These are phyloP conservation scores for Westerdykella ornata DNA, from an alignment of 2,329 filamentous ascomycete species.

Conservation along the genomic window DNA sequence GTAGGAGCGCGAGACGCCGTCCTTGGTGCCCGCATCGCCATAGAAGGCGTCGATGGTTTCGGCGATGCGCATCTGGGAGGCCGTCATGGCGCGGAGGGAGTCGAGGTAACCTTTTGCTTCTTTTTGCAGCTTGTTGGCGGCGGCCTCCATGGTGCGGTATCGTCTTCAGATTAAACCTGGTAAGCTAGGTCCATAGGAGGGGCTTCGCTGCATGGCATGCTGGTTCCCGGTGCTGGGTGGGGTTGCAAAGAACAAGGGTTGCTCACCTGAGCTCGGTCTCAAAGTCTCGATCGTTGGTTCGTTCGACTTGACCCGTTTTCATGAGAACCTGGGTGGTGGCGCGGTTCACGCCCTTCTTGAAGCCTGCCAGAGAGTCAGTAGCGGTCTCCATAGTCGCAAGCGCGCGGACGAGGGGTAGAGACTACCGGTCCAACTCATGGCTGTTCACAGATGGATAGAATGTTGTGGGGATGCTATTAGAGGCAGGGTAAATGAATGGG, in stretches of 20 bases:
- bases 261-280: slow-evolving; percentile 85
- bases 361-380: slow-evolving; percentile 49
- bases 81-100: slow-evolving; percentile 95
- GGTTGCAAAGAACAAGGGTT: slow-evolving; percentile 7
- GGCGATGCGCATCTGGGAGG: slow-evolving; percentile 97
- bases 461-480: background rate
- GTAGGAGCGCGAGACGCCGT: slow-evolving; percentile 93
- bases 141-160: slow-evolving; percentile 95
- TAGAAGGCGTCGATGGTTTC: slow-evolving; percentile 99
- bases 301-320: slow-evolving; percentile 98
- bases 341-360: slow-evolving; percentile 97
- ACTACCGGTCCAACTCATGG: slow-evolving; percentile 54
- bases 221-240: slow-evolving; percentile 2
- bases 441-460: slow-evolving; percentile 1
- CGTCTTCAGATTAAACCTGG: slow-evolving; percentile 51
- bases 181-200: background rate
- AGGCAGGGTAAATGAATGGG: background rate
- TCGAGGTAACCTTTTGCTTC: slow-evolving; percentile 98
- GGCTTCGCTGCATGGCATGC: background rate
- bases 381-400: slow-evolving; percentile 3
- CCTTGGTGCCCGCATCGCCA: slow-evolving; percentile 86
- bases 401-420: slow-evolving; percentile 5
- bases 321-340: slow-evolving; percentile 99
- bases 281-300: slow-evolving; percentile 97
- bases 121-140: slow-evolving; percentile 85